Base-by-base conservation (phyloP, 495 filamentous ascomycete genomes). In the Extremus antarcticus region DNA sequence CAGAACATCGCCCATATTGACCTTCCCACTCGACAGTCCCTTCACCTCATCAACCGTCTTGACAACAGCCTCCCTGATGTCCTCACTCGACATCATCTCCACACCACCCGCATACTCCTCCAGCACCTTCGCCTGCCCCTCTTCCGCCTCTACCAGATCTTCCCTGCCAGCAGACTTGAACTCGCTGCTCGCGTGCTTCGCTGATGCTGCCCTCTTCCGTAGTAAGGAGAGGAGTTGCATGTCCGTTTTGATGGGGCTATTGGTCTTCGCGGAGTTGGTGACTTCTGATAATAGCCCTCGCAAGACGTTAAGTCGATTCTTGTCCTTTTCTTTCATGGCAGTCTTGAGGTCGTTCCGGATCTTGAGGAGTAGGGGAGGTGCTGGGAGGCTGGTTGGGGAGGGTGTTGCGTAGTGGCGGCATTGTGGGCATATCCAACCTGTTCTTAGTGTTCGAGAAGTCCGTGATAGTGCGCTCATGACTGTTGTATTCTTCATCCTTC, bases 311-410 rank as follows among this genome's bases (percentile, higher is more conserved):
- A 72, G 63, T 16, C 76, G 73, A 23, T 69, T 61, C 21, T 66
- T 77, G 57, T 85, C 78, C 65, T 83, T 84, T 0, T 75, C 74
- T 63, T 76, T 70, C 77, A 85, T 78, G 17, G 81, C 81, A 32
- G 60, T 73, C 65, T 83, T 84, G 22, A 85, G 67, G 63, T 84
- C 81, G 46, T 68, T 60, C 39, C 78, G 73, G 43, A 85, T 59
- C 50, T 75, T 78, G 43, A 56, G 66, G 50, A 60, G 75, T 62
- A 66, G 65, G 56, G 50, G 70, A 56, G 32, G 73, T 68, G 66
- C 56, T 24, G 62, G 49, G 17, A 55, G 50, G 19, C 51, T 43
- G 22, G 64, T 20, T 29, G 59, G 19, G 4, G 55, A 54, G 4
- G 62, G 43, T 7, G 53, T 43, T 23, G 59, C 50, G 35, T 53